Evolutionary conservation across 305 asterid genomes (phyloP), one percentile per base, ranked within the genome.

Genomic region (Fraxinus dipetala): DNA sequence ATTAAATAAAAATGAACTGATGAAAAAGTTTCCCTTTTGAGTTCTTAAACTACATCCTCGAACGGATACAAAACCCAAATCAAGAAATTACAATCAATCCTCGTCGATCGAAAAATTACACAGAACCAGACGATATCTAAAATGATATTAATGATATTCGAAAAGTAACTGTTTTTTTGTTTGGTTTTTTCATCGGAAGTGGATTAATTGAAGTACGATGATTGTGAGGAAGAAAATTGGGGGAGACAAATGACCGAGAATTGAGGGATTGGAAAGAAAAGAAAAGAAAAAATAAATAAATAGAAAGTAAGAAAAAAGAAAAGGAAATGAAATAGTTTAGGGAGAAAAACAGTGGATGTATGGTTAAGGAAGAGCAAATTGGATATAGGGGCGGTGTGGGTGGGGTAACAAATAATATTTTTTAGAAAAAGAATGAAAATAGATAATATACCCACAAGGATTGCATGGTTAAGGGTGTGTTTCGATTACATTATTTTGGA

Each of bases 221-320:
- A 85, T 84, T 85, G 79, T 75, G 83, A 73, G 76, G 61, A 75
- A 18, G 78, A 81, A 77, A n/a, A 85, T 75, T 32, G 76, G 86
- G 48, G 70, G 87, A 76, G 89, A 89, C 91, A 93, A 90, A 87
- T 80, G 82, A 84, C 89, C 97, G 91, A 89, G 38, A 87, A 89
- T 87, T 90, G 90, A 83, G 97, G 89, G 90, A 89, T 87, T 87
- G 79, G 78, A 65, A 54, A 22, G 69, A 83, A 65, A 76, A 34
- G 20, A 11, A 10, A 69, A 28, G n/a, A 1, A 26, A 69, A 59
- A 22, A 76, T 11, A 70, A 75, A 77, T 35, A 76, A 18, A 18
- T 54, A 54, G 8, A 54, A 56, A 56, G 79, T 22, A 79, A 51
- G 54, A 26, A 56, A 54, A 56, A 59, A 16, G 59, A 70, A 82